Evolutionary conservation across 1,284 basidiomycete genomes (phyloP).

Genomic region (Trametes versicolor): DNA sequence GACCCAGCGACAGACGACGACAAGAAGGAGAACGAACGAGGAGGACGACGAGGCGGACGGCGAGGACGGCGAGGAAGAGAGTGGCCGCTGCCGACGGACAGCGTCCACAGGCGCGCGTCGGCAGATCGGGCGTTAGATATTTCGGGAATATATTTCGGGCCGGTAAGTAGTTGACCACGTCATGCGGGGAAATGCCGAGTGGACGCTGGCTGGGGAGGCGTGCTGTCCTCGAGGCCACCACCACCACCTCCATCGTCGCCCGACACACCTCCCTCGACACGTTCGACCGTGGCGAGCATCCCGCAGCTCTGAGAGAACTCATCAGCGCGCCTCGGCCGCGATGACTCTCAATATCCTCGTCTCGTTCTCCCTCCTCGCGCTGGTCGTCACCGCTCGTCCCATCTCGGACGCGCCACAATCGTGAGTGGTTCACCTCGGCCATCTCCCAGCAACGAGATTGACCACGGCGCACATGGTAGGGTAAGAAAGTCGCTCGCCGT

Average conservation of each 20-base stretch:
- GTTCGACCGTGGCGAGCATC: conserved; percentile 30
- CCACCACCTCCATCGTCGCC: conserved; percentile 3
- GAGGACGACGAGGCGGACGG: neutral
- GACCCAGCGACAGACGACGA: neutral
- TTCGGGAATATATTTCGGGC: conserved; percentile 4
- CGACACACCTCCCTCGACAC: conserved; percentile 20
- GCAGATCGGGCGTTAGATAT: neutral
- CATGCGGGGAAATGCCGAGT: conserved; percentile 9
- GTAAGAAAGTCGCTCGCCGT: conserved; percentile 40
- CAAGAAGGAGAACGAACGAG: neutral
- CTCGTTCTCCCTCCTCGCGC: conserved; percentile 54
- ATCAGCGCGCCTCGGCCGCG: conserved; percentile 25
- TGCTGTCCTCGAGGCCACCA: conserved; percentile 12
- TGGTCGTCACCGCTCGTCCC: conserved; percentile 57
- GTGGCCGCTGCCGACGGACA: neutral
- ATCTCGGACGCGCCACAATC: conserved; percentile 41
- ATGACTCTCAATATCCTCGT: conserved; percentile 55
- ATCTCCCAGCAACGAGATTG: neutral
- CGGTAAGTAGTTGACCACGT: conserved; percentile 7
- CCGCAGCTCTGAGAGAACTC: conserved; percentile 14
- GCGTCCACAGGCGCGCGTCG: conserved; percentile 4
- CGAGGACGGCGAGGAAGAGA: neutral
- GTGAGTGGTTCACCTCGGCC: conserved; percentile 29
- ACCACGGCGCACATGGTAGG: conserved; percentile 14
- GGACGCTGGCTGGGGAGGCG: neutral